Evolutionary conservation across 768 basidiomycete genomes (phyloP).

Genomic region (Terana coerulea): DNA sequence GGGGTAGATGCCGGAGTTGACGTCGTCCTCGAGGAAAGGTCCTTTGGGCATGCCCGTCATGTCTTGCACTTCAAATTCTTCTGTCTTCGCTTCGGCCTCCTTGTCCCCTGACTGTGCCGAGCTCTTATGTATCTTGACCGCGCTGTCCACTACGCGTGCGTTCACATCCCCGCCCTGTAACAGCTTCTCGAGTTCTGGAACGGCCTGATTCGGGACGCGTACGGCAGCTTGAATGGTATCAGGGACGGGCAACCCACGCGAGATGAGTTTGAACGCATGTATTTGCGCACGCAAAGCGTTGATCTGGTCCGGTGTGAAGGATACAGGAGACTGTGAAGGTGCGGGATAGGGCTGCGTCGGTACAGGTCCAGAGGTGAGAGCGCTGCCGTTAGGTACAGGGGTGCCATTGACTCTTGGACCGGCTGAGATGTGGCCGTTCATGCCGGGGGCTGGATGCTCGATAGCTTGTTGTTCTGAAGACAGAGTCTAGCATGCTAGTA

Average conservation of each 20-base stretch:
- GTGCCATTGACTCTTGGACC: conserved; percentile 23
- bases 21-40: conserved; percentile 75
- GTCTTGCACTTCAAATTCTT: conserved; percentile 48
- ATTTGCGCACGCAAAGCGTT: conserved; percentile 77
- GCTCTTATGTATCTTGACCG: conserved; percentile 69
- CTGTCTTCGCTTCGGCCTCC: conserved; percentile 31
- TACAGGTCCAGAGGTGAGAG: conserved; percentile 46
- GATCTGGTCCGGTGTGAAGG: conserved; percentile 76
- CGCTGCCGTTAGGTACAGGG: conserved; percentile 32
- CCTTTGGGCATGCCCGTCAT: conserved; percentile 66
- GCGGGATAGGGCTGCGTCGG: conserved; percentile 47
- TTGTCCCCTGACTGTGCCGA: conserved; percentile 15
- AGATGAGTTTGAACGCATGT: conserved; percentile 72
- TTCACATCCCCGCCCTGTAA: conserved; percentile 57
- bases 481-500: too few species aligned
- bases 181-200: conserved; percentile 61
- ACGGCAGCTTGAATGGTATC: conserved; percentile 69
- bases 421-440: conserved; percentile 27
- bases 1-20: conserved; percentile 79
- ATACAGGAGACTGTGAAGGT: conserved; percentile 68
- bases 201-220: conserved; percentile 56
- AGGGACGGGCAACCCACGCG: conserved; percentile 62
- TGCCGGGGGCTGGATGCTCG: neutral
- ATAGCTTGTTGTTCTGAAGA: neutral
- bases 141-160: conserved; percentile 66